Evolutionary conservation across 306 rosid species (phyloP), one percentile per base, ranked within the genome.

Genomic region (Adenanthera pavonina): DNA sequence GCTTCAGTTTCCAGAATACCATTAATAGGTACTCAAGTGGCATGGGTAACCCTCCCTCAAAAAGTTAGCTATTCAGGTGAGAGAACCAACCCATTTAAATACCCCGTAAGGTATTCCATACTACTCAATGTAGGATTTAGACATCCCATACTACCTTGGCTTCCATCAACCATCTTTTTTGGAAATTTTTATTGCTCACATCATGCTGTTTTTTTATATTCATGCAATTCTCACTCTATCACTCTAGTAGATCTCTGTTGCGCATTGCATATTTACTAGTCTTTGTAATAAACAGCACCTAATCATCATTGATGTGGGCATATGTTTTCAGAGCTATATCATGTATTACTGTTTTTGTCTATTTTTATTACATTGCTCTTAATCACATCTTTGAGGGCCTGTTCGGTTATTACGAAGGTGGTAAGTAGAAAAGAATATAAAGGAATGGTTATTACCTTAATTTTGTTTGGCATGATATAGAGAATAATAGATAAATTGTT

Each of bases 1-100:
- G 56, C 77, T 72, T 73, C 70, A 56, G 73, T 71, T 57, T 81
- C 41, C 60, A 35, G 3, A 14, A 44, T 70, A n/a, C n/a, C n/a
- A n/a, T n/a, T n/a, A n/a, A n/a, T n/a, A n/a, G n/a, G n/a, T n/a
- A n/a, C n/a, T n/a, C n/a, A n/a, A n/a, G n/a, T n/a, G n/a, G n/a
- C n/a, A n/a, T n/a, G n/a, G n/a, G n/a, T n/a, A n/a, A n/a, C n/a
- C n/a, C n/a, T n/a, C n/a, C n/a, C n/a, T n/a, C n/a, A n/a, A n/a
- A n/a, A n/a, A n/a, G n/a, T n/a, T n/a, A n/a, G n/a, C n/a, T n/a
- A n/a, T n/a, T n/a, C n/a, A n/a, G n/a, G n/a, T n/a, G n/a, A n/a
- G n/a, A n/a, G n/a, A n/a, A n/a, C n/a, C n/a, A n/a, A n/a, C n/a
- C n/a, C n/a, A n/a, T n/a, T n/a, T n/a, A n/a, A n/a, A n/a, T n/a